Conservation (phyloP, 1,139 yeast species). For the Candida neerlandica region DNA sequence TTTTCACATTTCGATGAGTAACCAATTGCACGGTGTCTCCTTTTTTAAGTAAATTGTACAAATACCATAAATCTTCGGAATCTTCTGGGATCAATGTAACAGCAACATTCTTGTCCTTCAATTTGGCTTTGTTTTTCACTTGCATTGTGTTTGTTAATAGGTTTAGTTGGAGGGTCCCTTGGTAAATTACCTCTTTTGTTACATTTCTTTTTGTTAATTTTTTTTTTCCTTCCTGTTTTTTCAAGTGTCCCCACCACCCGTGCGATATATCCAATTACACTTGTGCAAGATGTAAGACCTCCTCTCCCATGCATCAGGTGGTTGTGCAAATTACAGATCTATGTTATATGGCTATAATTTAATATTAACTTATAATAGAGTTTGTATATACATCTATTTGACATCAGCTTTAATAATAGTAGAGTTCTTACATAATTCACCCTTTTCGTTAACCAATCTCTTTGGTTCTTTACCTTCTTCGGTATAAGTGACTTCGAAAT, state of each 20-base stretch:
- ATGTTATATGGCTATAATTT: background rate
- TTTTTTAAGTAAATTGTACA: slow-evolving; percentile 75
- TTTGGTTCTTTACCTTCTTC: slow-evolving; percentile 80
- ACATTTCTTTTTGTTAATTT: background rate
- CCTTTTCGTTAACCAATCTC: slow-evolving; percentile 75
- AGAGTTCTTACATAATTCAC: slow-evolving; percentile 70
- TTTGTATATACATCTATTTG: slow-evolving; percentile 42
- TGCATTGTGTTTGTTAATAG: slow-evolving; percentile 14
- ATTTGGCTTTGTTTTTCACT: slow-evolving; percentile 19
- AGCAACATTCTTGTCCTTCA: slow-evolving; percentile 64
- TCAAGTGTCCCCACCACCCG: background rate
- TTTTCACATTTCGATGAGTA: slow-evolving; percentile 67
- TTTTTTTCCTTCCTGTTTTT: no score
- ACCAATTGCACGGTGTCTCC: slow-evolving; percentile 75
- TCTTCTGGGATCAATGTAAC: slow-evolving; percentile 79
- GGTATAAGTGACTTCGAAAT: slow-evolving; percentile 76
- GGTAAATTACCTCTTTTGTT: background rate
- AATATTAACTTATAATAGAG: background rate
- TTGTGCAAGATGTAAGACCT: background rate
- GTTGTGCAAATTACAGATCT: background rate
- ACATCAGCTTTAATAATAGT: slow-evolving; percentile 72
- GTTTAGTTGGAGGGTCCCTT: background rate
- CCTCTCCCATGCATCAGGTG: no score
- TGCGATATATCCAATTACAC: background rate
- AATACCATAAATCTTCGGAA: slow-evolving; percentile 87